These are phyloP conservation scores for Arthrobotrys sinensis DNA, from an alignment of 2,329 filamentous ascomycete genomes.

Conservation along the genomic window DNA sequence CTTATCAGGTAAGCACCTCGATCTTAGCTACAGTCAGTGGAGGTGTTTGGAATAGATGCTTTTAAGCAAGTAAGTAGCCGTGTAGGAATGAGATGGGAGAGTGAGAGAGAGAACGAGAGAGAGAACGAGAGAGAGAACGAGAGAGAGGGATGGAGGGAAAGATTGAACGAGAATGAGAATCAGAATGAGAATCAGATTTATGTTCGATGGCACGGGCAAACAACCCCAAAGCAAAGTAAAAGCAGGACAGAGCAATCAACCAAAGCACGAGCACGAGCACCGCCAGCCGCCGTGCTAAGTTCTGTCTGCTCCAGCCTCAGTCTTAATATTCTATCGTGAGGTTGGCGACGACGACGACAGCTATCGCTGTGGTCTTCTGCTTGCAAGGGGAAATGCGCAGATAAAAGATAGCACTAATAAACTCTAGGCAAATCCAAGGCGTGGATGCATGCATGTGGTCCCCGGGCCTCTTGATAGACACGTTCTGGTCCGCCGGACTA, in stretches of 20 bases:
- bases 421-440: conserved; percentile 7
- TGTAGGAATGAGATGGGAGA: background rate
- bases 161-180: background rate
- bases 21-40: too few species aligned
- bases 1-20: too few species aligned
- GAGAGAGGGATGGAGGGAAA: background rate
- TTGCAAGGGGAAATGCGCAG: conserved; percentile 25
- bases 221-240: background rate
- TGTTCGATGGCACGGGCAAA: conserved; percentile 18
- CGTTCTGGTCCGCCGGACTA: background rate
- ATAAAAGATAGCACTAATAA: conserved; percentile 33
- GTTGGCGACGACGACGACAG: background rate
- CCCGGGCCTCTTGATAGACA: conserved; percentile 1
- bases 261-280: background rate
- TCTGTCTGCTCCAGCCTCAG: too few species aligned
- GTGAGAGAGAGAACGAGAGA: background rate
- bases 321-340: background rate
- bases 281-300: too few species aligned
- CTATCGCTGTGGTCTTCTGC: background rate
- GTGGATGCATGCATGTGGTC: conserved; percentile 3
- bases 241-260: background rate
- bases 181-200: background rate
- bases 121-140: background rate
- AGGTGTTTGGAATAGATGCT: too few species aligned
- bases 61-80: too few species aligned